Evolutionary conservation across 108 stramenopile genomes (phyloP), one percentile per base, ranked within the genome.

Genomic region (Cylindrotheca closterium): DNA sequence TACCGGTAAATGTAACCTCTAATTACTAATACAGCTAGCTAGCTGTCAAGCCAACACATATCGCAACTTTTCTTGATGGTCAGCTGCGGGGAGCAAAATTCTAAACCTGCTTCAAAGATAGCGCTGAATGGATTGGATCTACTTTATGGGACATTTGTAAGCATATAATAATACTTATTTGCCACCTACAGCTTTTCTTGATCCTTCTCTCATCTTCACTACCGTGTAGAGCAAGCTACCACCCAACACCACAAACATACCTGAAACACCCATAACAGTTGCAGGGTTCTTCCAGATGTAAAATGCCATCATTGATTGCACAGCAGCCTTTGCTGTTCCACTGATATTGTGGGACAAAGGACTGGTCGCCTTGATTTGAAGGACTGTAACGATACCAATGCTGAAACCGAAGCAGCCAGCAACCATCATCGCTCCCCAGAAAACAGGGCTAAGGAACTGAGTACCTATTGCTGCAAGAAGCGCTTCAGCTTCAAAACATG

Each of bases 271-370:
- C 74, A 90, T 63, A 23, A 90, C 31, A 0, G 95, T 98, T 2
- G 88, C 86, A 37, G 60, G 52, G 74, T 98, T 98, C 10, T 86
- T 88, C 96, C 96, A 98, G 47, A 96, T 81, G 53, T 92, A 91
- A 66, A 96, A 95, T 15, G 95, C 97, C 83, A 96, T 66, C 59
- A 93, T 72, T 28, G 84, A 93, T 70, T 97, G 94, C 2, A 91
- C 79, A 7, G 88, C 96, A 21, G 93, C 92, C 64, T 98, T 98
- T 45, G 97, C 97, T 24, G 94, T 98, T 30, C 97, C 97, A 24
- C 86, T 88, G 53, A 98, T 96, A 68, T 98, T 98, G 71, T 98
- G 97, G 12, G 95, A 86, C 54, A 98, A 69, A 7, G 97, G 97
- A 60, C 79, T 84, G 7, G 97, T 97, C 5, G 91, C 94, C 68